Conservation (phyloP, 768 basidiomycete species). For the Boletus bicolor region DNA sequence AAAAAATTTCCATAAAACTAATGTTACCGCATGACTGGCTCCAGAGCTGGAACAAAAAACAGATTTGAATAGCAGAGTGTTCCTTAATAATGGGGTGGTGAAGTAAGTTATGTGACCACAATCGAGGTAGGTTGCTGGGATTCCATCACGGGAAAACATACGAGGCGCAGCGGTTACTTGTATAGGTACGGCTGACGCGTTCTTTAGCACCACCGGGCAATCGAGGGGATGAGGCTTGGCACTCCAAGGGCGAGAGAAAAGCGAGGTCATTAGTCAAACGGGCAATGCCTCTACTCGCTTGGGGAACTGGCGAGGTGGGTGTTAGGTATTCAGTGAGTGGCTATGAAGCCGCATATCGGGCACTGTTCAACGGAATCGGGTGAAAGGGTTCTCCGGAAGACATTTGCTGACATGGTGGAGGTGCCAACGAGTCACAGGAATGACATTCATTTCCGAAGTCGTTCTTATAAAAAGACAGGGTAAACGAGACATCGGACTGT, state of each 20-base stretch:
- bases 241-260: constrained; percentile 19
- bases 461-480: constrained; percentile 29
- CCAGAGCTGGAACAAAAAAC: constrained; percentile 24
- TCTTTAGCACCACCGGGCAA: constrained; percentile 12
- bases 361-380: constrained; percentile 32
- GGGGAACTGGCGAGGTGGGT: constrained; percentile 16
- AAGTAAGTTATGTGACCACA: constrained; percentile 24
- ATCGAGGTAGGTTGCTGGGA: constrained; percentile 26
- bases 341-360: constrained; percentile 28
- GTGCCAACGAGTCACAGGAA: constrained; percentile 27
- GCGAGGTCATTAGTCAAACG: constrained; percentile 30
- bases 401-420: constrained; percentile 20
- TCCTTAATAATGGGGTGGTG: constrained; percentile 30
- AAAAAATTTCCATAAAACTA: constrained; percentile 27
- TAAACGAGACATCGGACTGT: constrained; percentile 8
- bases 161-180: constrained; percentile 23
- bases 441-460: constrained; percentile 35
- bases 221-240: constrained; percentile 21
- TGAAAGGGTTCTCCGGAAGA: constrained; percentile 28
- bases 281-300: constrained; percentile 29
- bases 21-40: constrained; percentile 19
- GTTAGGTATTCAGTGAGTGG: constrained; percentile 19
- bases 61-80: constrained; percentile 22
- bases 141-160: constrained; percentile 29
- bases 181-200: constrained; percentile 15